A percentile compares a stretch with the other conserved stretches of the same genome.
These are phyloP conservation scores for Eimeria zaria DNA, from an alignment of 169 alveolate genomes.

Conservation along the genomic window DNA sequence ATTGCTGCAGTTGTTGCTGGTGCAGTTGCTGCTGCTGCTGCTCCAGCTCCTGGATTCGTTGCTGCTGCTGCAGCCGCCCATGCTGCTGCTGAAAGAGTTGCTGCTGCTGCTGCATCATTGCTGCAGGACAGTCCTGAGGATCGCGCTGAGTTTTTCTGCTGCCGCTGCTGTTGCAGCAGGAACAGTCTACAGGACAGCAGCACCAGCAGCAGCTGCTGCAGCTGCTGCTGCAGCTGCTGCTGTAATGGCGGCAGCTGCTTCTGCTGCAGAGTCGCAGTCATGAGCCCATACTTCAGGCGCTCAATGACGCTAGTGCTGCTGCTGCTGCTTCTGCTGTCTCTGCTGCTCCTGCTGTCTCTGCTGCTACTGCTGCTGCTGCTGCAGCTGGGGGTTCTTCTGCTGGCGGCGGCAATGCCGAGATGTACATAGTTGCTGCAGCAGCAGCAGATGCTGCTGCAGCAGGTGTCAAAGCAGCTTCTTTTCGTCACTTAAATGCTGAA, in stretches of 20 bases:
- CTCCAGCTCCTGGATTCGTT: too few species aligned
- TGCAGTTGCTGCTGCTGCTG: conserved; percentile 22
- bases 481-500: too few species aligned
- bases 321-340: background rate
- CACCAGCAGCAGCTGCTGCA: too few species aligned
- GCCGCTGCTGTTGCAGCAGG: too few species aligned
- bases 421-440: conserved; percentile 5
- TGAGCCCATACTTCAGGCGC: too few species aligned
- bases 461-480: background rate
- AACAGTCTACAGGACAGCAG: too few species aligned
- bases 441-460: conserved; percentile 2
- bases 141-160: too few species aligned
- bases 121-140: too few species aligned
- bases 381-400: conserved; percentile 3
- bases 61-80: too few species aligned
- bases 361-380: conserved; percentile 6
- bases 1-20: conserved; percentile 1
- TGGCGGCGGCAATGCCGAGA: background rate
- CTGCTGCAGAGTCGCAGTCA: too few species aligned
- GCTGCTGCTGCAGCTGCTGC: background rate
- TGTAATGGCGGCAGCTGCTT: background rate
- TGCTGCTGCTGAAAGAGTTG: too few species aligned
- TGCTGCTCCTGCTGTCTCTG: background rate
- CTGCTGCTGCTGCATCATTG: too few species aligned
- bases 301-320: background rate